Percentiles rank a stretch among this genome's conserved stretches.
Evolutionary conservation across 2,329 filamentous ascomycete species (phyloP).

Genomic region (Colletotrichum scovillei): DNA sequence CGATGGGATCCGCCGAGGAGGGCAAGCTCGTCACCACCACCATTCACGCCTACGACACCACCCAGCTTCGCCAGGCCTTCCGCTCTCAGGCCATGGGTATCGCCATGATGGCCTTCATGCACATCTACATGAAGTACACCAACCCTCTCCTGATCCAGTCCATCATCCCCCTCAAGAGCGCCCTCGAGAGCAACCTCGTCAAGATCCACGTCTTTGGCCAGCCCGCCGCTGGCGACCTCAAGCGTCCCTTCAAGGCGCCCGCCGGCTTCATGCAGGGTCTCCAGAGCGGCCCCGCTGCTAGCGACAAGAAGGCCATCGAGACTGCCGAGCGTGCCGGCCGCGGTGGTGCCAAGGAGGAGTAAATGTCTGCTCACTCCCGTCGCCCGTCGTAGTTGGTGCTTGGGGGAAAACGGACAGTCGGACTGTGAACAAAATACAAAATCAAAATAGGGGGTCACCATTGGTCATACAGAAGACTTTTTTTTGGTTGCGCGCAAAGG

Average conservation of each 20-base stretch:
- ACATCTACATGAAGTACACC: conserved; percentile 99
- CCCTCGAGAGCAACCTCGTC: conserved; percentile 93
- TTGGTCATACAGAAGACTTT: neutral
- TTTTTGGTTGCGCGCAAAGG: neutral
- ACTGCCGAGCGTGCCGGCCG: conserved; percentile 80
- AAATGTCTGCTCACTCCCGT: conserved; percentile 42
- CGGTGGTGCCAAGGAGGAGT: conserved; percentile 79
- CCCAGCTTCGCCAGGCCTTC: conserved; percentile 86
- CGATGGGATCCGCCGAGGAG: conserved; percentile 93
- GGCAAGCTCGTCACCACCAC: conserved; percentile 97
- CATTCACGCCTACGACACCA: conserved; percentile 91
- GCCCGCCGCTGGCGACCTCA: conserved; percentile 88
- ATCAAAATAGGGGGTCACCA: neutral
- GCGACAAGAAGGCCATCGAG: conserved; percentile 91
- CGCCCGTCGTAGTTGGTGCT: neutral
- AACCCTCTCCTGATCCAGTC: conserved; percentile 99
- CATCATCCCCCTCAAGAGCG: conserved; percentile 96
- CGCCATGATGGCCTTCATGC: conserved; percentile 98
- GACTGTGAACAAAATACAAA: conserved; percentile 37
- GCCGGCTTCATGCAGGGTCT: conserved; percentile 86
- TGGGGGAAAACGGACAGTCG: neutral
- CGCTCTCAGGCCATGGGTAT: conserved; percentile 95
- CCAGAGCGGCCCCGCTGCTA: conserved; percentile 80
- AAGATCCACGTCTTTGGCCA: conserved; percentile 95
- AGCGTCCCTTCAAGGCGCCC: conserved; percentile 92